phyloP scores from a whole-genome alignment of 108 stramenopile genomes.

The Craspedostauros australis region DNA sequence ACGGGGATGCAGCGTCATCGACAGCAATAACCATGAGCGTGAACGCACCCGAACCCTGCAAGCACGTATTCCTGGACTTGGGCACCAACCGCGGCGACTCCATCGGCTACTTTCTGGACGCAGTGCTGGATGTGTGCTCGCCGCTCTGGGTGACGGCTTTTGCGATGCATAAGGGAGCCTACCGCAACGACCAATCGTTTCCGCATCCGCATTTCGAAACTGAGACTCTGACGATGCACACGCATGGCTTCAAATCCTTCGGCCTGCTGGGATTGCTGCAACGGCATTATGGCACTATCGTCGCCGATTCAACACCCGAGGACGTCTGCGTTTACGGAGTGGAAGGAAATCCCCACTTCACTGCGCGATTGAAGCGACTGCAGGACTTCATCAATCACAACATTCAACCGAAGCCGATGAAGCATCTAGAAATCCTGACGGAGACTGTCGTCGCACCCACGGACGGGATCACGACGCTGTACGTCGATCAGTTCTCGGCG shows the following conservation, averaged over 20 bases:
- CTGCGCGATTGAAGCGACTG: slow-evolving; percentile 21
- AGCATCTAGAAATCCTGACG: slow-evolving; percentile 38
- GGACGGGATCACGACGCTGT: slow-evolving; percentile 34
- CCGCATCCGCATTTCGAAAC: slow-evolving; percentile 9
- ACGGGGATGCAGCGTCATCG: neutral
- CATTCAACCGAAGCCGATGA: slow-evolving; percentile 28
- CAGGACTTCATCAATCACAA: slow-evolving; percentile 21
- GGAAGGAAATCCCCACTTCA: slow-evolving; percentile 47
- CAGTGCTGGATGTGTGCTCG: slow-evolving; percentile 23
- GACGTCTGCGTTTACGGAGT: slow-evolving; percentile 37
- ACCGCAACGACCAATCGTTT: slow-evolving; percentile 1
- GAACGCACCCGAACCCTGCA: slow-evolving; percentile 5
- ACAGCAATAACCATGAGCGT: neutral
- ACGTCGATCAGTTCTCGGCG: slow-evolving; percentile 29
- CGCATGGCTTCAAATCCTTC: slow-evolving; percentile 1
- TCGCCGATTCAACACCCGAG: too few relatives aligned
- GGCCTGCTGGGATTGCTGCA: slow-evolving; percentile 6
- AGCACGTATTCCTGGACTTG: slow-evolving; percentile 32
- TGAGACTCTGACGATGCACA: neutral
- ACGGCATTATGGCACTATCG: neutral
- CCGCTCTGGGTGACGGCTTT: slow-evolving; percentile 1
- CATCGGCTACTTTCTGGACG: slow-evolving; percentile 29
- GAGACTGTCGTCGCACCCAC: slow-evolving; percentile 35
- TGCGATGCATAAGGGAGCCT: neutral
- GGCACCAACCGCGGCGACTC: slow-evolving; percentile 40